Evolutionary conservation across 495 filamentous ascomycete genomes (phyloP).

Genomic region (Viridothelium virens): DNA sequence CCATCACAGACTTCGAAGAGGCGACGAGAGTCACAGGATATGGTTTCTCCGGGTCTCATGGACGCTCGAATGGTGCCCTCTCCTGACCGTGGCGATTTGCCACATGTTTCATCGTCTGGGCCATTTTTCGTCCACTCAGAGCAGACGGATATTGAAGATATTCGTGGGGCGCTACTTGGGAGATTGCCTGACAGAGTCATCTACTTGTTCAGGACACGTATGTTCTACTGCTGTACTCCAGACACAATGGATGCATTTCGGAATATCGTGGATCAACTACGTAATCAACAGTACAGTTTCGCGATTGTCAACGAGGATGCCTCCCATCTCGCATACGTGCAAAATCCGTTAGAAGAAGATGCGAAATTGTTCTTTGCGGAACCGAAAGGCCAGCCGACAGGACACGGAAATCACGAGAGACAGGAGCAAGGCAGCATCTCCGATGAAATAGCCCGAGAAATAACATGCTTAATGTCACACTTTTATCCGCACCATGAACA

Average conservation of each 20-base stretch:
- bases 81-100: too few relatives aligned
- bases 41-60: too few relatives aligned
- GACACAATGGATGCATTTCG: not conserved
- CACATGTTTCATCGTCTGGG: too few relatives aligned
- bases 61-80: too few relatives aligned
- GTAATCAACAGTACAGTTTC: not conserved
- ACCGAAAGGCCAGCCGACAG: not conserved
- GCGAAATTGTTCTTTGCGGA: not conserved
- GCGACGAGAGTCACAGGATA: too few relatives aligned
- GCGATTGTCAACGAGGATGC: not conserved
- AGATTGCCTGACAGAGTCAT: not conserved
- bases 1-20: too few relatives aligned
- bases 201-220: not conserved
- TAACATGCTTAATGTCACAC: not conserved
- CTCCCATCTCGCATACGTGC: not conserved
- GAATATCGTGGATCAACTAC: not conserved
- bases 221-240: not conserved
- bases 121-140: too few relatives aligned
- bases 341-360: not conserved
- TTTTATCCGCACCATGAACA: not conserved
- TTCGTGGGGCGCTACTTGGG: not conserved
- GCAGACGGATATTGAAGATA: not conserved
- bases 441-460: not conserved
- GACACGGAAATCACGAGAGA: not conserved
- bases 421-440: not conserved